Conservation (phyloP, 2,329 filamentous ascomycete genomes). For the Ascomycota sp. region DNA sequence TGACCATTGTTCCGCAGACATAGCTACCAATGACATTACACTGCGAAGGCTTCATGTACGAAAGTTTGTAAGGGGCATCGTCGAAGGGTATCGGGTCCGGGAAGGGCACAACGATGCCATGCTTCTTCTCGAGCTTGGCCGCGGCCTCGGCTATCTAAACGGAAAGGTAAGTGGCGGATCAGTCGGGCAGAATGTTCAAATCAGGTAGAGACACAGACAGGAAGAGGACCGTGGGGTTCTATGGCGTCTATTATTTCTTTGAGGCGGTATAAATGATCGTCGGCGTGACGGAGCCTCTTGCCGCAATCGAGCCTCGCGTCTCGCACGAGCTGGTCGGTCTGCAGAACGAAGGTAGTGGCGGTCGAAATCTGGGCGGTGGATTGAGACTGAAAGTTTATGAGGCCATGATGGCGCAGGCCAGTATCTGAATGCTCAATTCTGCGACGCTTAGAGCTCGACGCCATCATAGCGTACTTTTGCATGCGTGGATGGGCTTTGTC, state of each 20-base stretch:
- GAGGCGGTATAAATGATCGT: constrained; percentile 25
- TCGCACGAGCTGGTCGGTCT: constrained; percentile 35
- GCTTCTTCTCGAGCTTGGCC: constrained; percentile 40
- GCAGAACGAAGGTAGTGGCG: constrained; percentile 32
- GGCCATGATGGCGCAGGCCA: constrained; percentile 12
- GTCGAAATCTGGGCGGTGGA: constrained; percentile 19
- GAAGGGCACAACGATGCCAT: constrained; percentile 57
- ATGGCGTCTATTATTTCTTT: constrained; percentile 30
- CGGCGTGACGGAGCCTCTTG: constrained; percentile 23
- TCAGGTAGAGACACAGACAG: constrained; percentile 16
- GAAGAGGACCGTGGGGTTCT: constrained; percentile 23
- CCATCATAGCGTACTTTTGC: constrained; percentile 13
- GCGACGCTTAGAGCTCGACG: constrained; percentile 23
- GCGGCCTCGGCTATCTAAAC: constrained; percentile 43
- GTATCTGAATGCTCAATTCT: constrained; percentile 21
- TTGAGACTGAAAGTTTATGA: constrained; percentile 19
- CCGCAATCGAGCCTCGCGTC: constrained; percentile 30
- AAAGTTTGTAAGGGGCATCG: constrained; percentile 61
- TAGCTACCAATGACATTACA: constrained; percentile 84
- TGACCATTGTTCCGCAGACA: constrained; percentile 49
- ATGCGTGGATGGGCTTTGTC: neutral
- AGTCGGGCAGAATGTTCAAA: no score
- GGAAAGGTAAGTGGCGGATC: no score
- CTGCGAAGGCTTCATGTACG: constrained; percentile 50
- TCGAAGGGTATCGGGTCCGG: constrained; percentile 56